Conservation (phyloP, 805 yeast species). For the Hanseniaspora jakobsenii region DNA sequence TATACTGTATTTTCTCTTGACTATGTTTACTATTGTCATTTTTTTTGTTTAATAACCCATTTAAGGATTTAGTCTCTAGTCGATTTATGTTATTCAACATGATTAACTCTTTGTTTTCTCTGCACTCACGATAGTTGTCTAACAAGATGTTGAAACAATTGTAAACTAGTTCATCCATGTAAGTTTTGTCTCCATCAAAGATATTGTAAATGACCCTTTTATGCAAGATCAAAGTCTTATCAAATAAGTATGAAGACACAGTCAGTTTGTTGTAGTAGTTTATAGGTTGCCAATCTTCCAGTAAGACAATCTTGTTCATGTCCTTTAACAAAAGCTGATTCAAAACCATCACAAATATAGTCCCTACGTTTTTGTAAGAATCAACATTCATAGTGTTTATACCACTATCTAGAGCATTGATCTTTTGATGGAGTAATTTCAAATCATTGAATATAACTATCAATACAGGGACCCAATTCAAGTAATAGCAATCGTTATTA, state of each 20-base stretch:
- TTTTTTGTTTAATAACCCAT: no score
- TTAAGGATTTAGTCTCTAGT: background rate
- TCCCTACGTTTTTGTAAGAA: background rate
- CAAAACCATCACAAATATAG: no score
- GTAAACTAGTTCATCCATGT: background rate
- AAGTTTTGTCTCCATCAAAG: no score
- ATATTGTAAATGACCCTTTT: background rate
- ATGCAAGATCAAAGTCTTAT: constrained; percentile 4
- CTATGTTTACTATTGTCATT: background rate
- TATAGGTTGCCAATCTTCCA: constrained; percentile 7
- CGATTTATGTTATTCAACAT: constrained; percentile 4
- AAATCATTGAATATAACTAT: constrained; percentile 4
- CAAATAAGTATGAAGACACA: constrained; percentile 1
- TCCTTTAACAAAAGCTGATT: constrained; percentile 10
- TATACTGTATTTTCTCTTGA: background rate
- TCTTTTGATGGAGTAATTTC: background rate
- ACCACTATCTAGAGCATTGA: background rate
- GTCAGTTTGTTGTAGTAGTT: constrained; percentile 4
- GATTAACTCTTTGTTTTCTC: constrained; percentile 1
- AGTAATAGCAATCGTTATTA: background rate
- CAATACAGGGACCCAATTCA: constrained; percentile 7
- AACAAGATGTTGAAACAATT: background rate
- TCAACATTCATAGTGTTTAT: background rate
- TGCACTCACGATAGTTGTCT: background rate
- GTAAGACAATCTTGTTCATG: background rate